Evolutionary conservation across 495 filamentous ascomycete species (phyloP), one percentile per base, ranked within the genome.

Genomic region (Oidiodendron maius): DNA sequence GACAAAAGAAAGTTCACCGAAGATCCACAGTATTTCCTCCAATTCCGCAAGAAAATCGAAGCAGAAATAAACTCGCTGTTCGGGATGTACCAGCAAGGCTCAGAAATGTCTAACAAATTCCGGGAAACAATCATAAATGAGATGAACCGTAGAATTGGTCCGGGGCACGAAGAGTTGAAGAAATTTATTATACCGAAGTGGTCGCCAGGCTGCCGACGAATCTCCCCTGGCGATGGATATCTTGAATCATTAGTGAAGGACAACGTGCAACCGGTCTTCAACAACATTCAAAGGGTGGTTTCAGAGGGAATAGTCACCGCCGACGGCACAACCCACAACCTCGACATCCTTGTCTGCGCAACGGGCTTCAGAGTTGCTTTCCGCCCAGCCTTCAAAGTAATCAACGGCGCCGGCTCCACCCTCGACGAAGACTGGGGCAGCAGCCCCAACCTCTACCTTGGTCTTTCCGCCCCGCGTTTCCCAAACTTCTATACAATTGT

Each of bases 201-300:
- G 58, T 70, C 74, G 0, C 80, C 80, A 4, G 75, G 80, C 58
- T 89, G 84, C 55, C 75, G 83, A 39, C 80, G 85, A 12, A 68
- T 86, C 0, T 88, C 85, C 0, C 84, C 84, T 0, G 85, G 83
- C 0, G 80, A 80, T 8, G 82, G 81, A 0, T 89, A 88, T 58
- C 75, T 89, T 15, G 84, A 88, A 53, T 76, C 84, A 11, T 62
- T 89, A 38, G 64, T 72, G 1, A 70, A 82, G 59, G 68, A 75
- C 16, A 86, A 89, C 49, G 80, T 82, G 22, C 65, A 70, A 42
- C 80, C 80, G 50, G 76, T 85, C 57, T 66, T 66, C 38, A 70
- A 69, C 0, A 68, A 61, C 16, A 87, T 87, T 59, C 55, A 70
- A 38, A 62, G 64, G 6, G 79, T 86, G 57, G 83, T 74, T 0